Evolutionary conservation across 768 basidiomycete genomes (phyloP).

Genomic region (Termitomyces sp.): DNA sequence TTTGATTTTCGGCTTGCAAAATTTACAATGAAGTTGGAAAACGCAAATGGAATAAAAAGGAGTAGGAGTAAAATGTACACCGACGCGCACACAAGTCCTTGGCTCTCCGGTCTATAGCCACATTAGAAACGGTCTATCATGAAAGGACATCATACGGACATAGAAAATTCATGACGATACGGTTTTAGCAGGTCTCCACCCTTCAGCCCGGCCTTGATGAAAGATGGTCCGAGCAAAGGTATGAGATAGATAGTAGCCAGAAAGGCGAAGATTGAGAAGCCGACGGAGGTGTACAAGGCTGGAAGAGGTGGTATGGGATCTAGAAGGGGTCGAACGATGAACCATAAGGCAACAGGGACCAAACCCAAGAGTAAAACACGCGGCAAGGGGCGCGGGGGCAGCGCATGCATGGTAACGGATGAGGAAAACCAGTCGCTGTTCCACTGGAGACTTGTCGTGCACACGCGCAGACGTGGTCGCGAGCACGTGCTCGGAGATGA

Average conservation of each 20-base stretch:
- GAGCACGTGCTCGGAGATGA: slow-evolving; percentile 14
- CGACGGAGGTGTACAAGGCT: slow-evolving; percentile 70
- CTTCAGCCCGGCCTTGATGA: slow-evolving; percentile 75
- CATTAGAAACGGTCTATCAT: background rate
- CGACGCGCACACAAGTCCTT: slow-evolving; percentile 85
- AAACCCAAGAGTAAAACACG: slow-evolving; percentile 49
- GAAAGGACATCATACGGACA: slow-evolving; percentile 38
- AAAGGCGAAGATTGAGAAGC: slow-evolving; percentile 82
- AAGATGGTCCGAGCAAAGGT: slow-evolving; percentile 76
- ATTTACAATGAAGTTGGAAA: slow-evolving; percentile 62
- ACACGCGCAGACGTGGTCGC: slow-evolving; percentile 7
- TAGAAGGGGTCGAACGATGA: slow-evolving; percentile 65
- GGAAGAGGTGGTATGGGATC: slow-evolving; percentile 66
- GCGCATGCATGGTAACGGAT: slow-evolving; percentile 14
- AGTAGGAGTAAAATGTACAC: slow-evolving; percentile 85
- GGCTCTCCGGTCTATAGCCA: slow-evolving; percentile 79
- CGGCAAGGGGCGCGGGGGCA: slow-evolving; percentile 45
- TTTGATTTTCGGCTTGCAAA: slow-evolving; percentile 32
- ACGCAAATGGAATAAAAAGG: slow-evolving; percentile 94
- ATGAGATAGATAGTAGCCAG: slow-evolving; percentile 70
- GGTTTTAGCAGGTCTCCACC: slow-evolving; percentile 87
- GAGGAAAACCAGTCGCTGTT: background rate
- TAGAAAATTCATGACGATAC: slow-evolving; percentile 49
- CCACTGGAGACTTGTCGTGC: background rate
- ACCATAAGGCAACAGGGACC: slow-evolving; percentile 67